These are phyloP conservation scores for Tricholoma hemisulphureum DNA, from an alignment of 768 basidiomycete genomes.

Conservation along the genomic window DNA sequence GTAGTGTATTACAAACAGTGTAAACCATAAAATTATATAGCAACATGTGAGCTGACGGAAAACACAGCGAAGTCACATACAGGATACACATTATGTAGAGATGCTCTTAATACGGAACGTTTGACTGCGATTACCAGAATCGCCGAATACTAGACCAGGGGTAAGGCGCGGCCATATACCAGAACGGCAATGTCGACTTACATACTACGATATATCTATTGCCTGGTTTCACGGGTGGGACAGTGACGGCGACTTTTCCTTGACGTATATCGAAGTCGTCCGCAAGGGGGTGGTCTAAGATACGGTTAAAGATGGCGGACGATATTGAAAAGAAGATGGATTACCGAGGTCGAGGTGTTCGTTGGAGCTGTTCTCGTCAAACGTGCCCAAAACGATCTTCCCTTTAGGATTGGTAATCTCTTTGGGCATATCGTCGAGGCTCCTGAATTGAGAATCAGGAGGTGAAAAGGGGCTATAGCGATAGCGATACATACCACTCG, in stretches of 20 bases:
- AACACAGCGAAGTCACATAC: background rate
- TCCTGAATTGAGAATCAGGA: constrained; percentile 31
- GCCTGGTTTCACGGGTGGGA: constrained; percentile 39
- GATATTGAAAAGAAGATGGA: constrained; percentile 9
- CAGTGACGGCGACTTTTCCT: constrained; percentile 41
- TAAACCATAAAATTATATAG: background rate
- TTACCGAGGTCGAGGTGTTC: constrained; percentile 50
- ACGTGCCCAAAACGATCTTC: constrained; percentile 44
- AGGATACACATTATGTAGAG: constrained; percentile 1
- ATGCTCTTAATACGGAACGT: constrained; percentile 43
- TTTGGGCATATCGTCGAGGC: constrained; percentile 33
- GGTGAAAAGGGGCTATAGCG: constrained; percentile 8
- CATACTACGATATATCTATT: constrained; percentile 50
- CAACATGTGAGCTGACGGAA: background rate
- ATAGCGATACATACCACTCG: constrained; percentile 41
- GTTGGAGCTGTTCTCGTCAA: constrained; percentile 33
- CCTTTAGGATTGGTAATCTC: constrained; percentile 37
- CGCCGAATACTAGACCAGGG: constrained; percentile 44
- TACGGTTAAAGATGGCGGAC: constrained; percentile 5
- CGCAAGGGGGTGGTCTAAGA: constrained; percentile 50
- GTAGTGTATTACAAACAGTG: background rate
- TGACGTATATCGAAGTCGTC: constrained; percentile 40
- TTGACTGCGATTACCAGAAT: constrained; percentile 55
- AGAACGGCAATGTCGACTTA: constrained; percentile 29
- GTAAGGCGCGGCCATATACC: background rate